These are phyloP conservation scores for Digitaria exilis DNA, from an alignment of 202 grass and related monocot genomes.

Conservation along the genomic window DNA sequence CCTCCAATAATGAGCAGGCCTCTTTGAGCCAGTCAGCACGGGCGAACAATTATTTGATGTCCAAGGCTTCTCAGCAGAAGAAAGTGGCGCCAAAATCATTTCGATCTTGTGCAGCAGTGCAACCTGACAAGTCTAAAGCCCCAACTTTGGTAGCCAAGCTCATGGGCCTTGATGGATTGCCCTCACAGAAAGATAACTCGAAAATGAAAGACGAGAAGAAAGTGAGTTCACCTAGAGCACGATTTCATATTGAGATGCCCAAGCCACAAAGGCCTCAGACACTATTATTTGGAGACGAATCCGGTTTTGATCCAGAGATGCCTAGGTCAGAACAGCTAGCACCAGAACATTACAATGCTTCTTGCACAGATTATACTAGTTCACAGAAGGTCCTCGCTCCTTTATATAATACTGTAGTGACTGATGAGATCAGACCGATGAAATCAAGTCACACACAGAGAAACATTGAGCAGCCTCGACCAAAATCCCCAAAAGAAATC, in stretches of 20 bases:
- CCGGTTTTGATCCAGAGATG: conserved; percentile 41
- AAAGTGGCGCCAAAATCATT: neutral
- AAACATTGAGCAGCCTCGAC: conserved; percentile 19
- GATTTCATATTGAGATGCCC: conserved; percentile 76
- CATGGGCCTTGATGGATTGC: conserved; percentile 81
- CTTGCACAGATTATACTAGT: conserved; percentile 16
- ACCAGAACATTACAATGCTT: conserved; percentile 13
- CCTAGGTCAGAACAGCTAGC: conserved; percentile 43
- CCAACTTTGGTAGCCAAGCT: conserved; percentile 80
- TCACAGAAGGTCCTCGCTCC: conserved; percentile 2
- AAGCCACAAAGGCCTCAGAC: neutral
- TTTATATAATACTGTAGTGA: neutral
- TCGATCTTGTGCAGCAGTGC: conserved; percentile 35
- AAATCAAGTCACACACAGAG: conserved; percentile 35
- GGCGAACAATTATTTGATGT: conserved; percentile 22
- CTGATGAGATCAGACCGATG: conserved; percentile 6
- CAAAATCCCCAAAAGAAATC: conserved; percentile 26
- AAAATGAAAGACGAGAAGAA: conserved; percentile 48
- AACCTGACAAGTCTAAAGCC: conserved; percentile 48
- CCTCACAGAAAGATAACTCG: conserved; percentile 31
- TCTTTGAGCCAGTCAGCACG: conserved; percentile 50
- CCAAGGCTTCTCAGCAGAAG: conserved; percentile 37
- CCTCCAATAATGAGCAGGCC: conserved; percentile 49
- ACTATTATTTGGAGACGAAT: conserved; percentile 12
- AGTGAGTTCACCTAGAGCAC: conserved; percentile 53